Evolutionary conservation across 2,329 filamentous ascomycete genomes (phyloP).

Genomic region (Nothopassalora personata): DNA sequence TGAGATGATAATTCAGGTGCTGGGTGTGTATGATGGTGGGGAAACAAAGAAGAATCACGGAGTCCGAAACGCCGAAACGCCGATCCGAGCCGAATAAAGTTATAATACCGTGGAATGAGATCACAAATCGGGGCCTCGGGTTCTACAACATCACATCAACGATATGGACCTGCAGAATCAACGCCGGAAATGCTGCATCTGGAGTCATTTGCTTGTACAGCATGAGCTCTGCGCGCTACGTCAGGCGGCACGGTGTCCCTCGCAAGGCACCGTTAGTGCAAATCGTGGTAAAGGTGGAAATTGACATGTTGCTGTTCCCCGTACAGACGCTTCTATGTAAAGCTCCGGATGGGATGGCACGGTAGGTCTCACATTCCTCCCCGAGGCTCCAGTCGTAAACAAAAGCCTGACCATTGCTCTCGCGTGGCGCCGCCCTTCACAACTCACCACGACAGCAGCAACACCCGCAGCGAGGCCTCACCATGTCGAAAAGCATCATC

Average conservation of each 20-base stretch:
- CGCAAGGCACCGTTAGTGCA: neutral
- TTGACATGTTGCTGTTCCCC: neutral
- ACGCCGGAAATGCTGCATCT: neutral
- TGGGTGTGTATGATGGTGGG: no score
- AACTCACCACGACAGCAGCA: neutral
- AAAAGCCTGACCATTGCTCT: neutral
- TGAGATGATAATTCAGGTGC: no score
- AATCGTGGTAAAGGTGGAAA: neutral
- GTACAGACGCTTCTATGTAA: neutral
- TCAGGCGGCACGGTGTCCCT: no score
- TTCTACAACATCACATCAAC: no score
- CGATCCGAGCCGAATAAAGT: neutral
- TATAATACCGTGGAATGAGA: neutral
- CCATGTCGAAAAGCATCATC: conserved; percentile 28
- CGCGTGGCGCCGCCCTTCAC: neutral
- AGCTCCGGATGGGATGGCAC: neutral
- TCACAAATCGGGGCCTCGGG: no score
- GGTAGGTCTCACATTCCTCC: neutral
- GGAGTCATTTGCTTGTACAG: no score
- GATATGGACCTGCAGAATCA: neutral
- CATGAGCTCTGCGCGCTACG: no score
- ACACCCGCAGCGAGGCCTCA: neutral
- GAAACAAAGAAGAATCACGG: no score
- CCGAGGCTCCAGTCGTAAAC: neutral
- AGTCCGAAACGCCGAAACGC: neutral